Base-by-base conservation (phyloP, 106 monocot genomes). In the Amphibolis antarctica region DNA sequence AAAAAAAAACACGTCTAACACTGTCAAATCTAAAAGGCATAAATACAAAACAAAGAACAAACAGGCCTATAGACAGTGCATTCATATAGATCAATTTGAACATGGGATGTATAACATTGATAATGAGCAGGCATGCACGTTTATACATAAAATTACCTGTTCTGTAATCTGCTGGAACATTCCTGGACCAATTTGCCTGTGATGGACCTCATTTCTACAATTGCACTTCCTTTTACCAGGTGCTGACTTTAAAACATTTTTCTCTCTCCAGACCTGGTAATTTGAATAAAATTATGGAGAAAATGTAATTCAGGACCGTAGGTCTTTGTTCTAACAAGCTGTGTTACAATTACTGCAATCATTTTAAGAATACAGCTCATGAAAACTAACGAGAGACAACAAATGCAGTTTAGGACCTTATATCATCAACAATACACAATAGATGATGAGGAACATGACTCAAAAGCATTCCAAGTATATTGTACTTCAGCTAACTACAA, bases 111-210 rank as follows among this genome's bases (percentile, higher is more conserved):
- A 24, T 53, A 21, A 53, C 15, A 28, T 3, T 49, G 17, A 49
- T 3, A 49, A 0, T 49, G 49, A 58, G 12, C 13, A 58, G 14
- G 12, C 15, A 12, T 58, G 17, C 15, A 58, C 21, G 42, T 19
- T 44, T 44, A 61, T 7, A n/a, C 25, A 27, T 36, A 4, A 22
- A 46, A 44, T 7, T 77, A 96, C 96, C 89, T 96, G 79, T 59
- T 96, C 83, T 58, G 96, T 86, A 86, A 96, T 90, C 65, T 96
- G 96, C 76, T 96, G 96, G 69, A 80, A 96, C 96, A 96, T 96
- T 84, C 96, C 96, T 29, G 96, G 96, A 53, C 69, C 96, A 76
- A 96, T 96, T 86, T 96, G 96, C 36, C 86, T 77, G 68, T 96
- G 96, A 68, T 89, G 77, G 48, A 86, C 89, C 75, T 96, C 89